phyloP scores from a whole-genome alignment of 306 rosid species.

The Gastrolobium bilobum region DNA sequence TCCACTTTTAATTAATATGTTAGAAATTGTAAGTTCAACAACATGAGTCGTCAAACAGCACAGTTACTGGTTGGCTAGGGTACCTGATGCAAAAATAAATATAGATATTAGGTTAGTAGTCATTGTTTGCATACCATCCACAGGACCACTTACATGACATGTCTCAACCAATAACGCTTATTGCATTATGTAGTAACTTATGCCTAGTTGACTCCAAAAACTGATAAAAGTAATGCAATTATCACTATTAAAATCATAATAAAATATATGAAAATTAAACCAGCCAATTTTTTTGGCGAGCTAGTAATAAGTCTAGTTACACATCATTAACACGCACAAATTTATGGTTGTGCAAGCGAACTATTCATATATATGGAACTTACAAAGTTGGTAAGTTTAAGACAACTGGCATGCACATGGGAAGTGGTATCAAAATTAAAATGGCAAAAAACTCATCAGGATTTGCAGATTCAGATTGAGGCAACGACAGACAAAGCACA shows the following conservation, averaged over 20 bases:
- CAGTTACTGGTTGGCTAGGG: background rate
- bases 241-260: background rate
- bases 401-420: conserved; percentile 65
- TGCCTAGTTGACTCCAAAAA: conserved; percentile 42
- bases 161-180: conserved; percentile 54
- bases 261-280: conserved; percentile 8
- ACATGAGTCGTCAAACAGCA: background rate
- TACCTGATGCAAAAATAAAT: conserved; percentile 1
- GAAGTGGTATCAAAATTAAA: conserved; percentile 31
- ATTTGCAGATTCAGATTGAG: conserved; percentile 39
- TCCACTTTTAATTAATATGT: background rate
- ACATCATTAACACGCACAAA: conserved; percentile 18
- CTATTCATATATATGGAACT: background rate
- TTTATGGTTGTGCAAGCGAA: conserved; percentile 2
- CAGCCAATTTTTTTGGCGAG: background rate
- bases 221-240: conserved; percentile 30
- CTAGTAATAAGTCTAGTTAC: background rate
- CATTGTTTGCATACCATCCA: conserved; percentile 43
- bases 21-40: conserved; percentile 19
- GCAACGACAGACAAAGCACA: conserved; percentile 32
- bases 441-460: background rate
- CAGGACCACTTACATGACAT: conserved; percentile 48
- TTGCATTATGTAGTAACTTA: conserved; percentile 25
- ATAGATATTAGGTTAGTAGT: conserved; percentile 40
- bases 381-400: background rate